phyloP scores from a whole-genome alignment of 768 basidiomycete genomes.

The Kwoniella heveanensis region DNA sequence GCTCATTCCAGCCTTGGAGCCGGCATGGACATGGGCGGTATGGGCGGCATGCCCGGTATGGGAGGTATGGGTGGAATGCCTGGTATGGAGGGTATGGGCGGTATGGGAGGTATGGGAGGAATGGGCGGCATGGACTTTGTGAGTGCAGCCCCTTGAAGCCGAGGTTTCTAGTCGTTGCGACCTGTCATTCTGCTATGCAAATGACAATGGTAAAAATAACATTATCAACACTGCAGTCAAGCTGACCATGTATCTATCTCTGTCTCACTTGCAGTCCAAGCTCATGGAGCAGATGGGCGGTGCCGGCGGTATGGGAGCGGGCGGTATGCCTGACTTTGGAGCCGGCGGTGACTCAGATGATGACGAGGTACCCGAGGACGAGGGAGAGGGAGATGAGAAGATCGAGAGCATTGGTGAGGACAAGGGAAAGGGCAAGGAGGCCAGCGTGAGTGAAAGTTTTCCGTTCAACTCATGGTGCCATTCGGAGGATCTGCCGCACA shows the following conservation, averaged over 20 bases:
- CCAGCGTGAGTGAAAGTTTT: conserved; percentile 15
- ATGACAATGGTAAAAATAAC: no score
- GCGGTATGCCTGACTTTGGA: conserved; percentile 30
- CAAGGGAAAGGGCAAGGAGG: conserved; percentile 41
- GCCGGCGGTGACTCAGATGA: conserved; percentile 28
- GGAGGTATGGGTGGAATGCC: conserved; percentile 46
- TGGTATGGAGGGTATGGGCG: conserved; percentile 46
- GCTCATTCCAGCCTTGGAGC: conserved; percentile 25
- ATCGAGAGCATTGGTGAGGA: conserved; percentile 36
- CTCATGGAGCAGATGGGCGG: conserved; percentile 52
- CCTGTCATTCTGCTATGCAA: no score
- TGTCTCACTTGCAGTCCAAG: conserved; percentile 36
- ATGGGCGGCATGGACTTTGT: conserved; percentile 55
- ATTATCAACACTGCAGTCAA: background rate
- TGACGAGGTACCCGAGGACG: conserved; percentile 41
- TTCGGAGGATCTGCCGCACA: no score
- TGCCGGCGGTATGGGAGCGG: conserved; percentile 35
- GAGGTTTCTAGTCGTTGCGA: no score
- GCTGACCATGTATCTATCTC: conserved; percentile 1
- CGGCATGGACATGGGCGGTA: conserved; percentile 50
- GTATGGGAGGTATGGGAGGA: conserved; percentile 45
- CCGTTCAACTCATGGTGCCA: background rate
- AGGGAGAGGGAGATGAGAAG: conserved; percentile 39
- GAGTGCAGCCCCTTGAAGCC: no score
- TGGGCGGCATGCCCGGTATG: conserved; percentile 41